A percentile compares a stretch with the other conserved stretches of the same genome.
Conservation (phyloP, 2,329 filamentous ascomycete species). For the Fusarium agapanthi region DNA sequence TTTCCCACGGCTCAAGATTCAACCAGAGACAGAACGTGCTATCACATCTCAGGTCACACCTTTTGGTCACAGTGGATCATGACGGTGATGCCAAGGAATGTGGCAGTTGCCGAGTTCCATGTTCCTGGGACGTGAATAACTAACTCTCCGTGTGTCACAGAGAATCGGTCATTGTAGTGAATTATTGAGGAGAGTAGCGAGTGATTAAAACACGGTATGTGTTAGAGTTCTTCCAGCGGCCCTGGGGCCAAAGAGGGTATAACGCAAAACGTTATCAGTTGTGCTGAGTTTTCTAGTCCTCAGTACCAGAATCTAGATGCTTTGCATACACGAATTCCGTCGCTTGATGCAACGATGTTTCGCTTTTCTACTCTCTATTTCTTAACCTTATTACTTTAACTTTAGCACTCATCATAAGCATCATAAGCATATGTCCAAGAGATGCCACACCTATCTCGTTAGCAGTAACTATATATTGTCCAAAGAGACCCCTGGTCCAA, state of each 20-base stretch:
- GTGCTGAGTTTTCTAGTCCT: background rate
- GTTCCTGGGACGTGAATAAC: background rate
- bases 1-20: background rate
- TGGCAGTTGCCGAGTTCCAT: conserved; percentile 33
- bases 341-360: background rate
- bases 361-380: background rate
- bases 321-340: no score
- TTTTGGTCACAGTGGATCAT: conserved; percentile 9
- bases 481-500: background rate
- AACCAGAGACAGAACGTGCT: background rate
- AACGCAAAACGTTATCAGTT: conserved; percentile 7
- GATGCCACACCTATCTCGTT: background rate
- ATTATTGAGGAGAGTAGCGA: conserved; percentile 5
- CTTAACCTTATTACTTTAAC: background rate
- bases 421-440: background rate
- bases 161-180: background rate
- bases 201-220: background rate
- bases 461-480: background rate
- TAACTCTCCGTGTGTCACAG: background rate
- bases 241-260: background rate
- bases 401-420: background rate
- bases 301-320: background rate
- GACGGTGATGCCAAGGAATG: conserved; percentile 19
- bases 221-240: conserved; percentile 12
- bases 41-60: background rate